Base-by-base conservation (phyloP, 2,329 filamentous ascomycete species). In the Aspergillus vadensis region DNA sequence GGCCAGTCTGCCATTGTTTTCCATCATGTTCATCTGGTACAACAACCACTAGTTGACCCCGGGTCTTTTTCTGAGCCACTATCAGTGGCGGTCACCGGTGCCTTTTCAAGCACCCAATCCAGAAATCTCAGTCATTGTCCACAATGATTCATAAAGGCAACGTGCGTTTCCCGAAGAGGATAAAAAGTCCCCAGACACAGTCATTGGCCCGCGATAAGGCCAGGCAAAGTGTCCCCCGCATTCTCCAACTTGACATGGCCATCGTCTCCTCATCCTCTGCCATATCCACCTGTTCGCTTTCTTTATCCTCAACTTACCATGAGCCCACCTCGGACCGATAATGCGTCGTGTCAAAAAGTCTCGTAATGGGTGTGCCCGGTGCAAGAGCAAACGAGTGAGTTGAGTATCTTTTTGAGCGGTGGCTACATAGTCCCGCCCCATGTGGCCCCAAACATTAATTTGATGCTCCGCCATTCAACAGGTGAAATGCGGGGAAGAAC, bases 311-410 rank as follows among this genome's bases (percentile, higher is more conserved):
- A 71, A 74, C 9, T 78, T 68, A 55, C 53, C 39, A 55, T 55
- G 53, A 55, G 39, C 53, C 53, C 53, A 44, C n/a, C 43, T 21
- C 32, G 77, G 70, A 60, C 81, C 80, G 41, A 81, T 63, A 65
- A 77, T 77, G 75, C 71, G 75, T 54, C 69, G 75, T 60, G 76
- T 77, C 41, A 77, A 76, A 66, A 77, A 77, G 59, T 77, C 75
- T 53, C 73, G 76, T n/a, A 76, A 77, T 59, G 76, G 76, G 7
- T 77, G 76, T 66, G 72, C 73, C n/a, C 70, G 75, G 47, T 77
- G 76, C 66, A 77, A 77, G 66, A 76, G 73, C 67, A 77, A 77
- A 70, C 69, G 75, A 58, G 75, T 77, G 14, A 58, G 68, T 68
- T 21, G 48, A 19, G 44, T 52, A 44, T 41, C 43, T n/a, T 38